Evolutionary conservation across 371 early-diverging fungal genomes (phyloP), one percentile per base, ranked within the genome.

Genomic region (Mucor velutinosus): DNA sequence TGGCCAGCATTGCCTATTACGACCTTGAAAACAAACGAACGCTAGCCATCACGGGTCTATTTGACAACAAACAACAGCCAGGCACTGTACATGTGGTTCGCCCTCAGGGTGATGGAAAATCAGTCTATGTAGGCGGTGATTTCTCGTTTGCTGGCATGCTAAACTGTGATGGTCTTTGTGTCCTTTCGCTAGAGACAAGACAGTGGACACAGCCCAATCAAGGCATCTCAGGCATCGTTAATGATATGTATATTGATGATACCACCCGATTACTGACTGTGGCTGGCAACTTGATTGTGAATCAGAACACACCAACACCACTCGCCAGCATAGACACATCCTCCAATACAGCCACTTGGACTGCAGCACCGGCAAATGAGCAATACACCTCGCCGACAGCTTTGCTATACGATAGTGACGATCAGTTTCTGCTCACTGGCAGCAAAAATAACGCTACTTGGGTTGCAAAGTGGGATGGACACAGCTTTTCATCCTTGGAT

Each of bases 121-220:
- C 77, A 0, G 47, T 87, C 45, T 82, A 76, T 63, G 80, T 87
- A 23, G 89, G 83, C 30, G 89, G 89, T 0, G 43, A 74, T 30
- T 89, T 89, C 60, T 71, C 84, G 33, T 77, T 55, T 33, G 82
- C 76, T 8, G 82, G 82, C 0, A 68, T 76, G 0, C 33, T 82
- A 19, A 62, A 62, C 14, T 82, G 82, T 58, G 62, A 75, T 15
- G 58, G 71, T 3, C 65, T 89, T 4, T 89, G 89, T 65, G 23
- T 57, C 6, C 56, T 80, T 32, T 71, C 77, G 33, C 67, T 70
- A 0, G 55, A 60, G 15, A 66, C 64, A 2, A 58, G 67, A 2
- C 81, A 81, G 58, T 83, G 83, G 83, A 76, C 67, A 21, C 69
- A 71, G 33, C 67, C 78, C 7, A 67, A 60, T 2, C 45, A 58